Evolutionary conservation across 805 yeast genomes (phyloP).

Genomic region (Yamadazyma olivae): DNA sequence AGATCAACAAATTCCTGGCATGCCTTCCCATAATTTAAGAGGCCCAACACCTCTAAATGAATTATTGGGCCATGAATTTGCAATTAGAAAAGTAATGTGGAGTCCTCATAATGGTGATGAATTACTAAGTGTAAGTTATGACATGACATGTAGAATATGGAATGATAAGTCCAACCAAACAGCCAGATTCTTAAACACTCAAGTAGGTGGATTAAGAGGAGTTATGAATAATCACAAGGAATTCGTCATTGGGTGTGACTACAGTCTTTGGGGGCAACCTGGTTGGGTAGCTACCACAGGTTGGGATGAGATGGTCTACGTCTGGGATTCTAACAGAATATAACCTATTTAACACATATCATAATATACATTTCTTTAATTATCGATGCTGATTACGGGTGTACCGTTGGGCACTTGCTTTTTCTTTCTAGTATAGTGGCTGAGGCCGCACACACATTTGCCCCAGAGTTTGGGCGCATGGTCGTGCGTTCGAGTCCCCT

Average conservation of each 20-base stretch:
- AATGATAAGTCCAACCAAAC: constrained; percentile 61
- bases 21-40: constrained; percentile 40
- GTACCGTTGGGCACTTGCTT: too few relatives aligned
- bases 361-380: neutral
- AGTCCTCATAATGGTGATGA: constrained; percentile 80
- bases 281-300: constrained; percentile 95
- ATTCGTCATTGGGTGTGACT: constrained; percentile 90
- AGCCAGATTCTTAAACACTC: constrained; percentile 40
- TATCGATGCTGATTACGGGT: too few relatives aligned
- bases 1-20: constrained; percentile 32
- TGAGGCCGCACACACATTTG: too few relatives aligned
- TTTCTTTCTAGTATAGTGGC: too few relatives aligned
- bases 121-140: constrained; percentile 77
- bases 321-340: constrained; percentile 72
- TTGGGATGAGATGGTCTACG: constrained; percentile 93
- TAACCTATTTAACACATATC: neutral
- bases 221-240: constrained; percentile 74
- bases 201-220: constrained; percentile 51
- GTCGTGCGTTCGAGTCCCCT: too few relatives aligned
- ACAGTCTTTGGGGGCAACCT: constrained; percentile 95
- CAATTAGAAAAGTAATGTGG: constrained; percentile 81
- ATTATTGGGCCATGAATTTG: constrained; percentile 83
- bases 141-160: constrained; percentile 92
- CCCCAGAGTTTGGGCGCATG: too few relatives aligned
- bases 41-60: constrained; percentile 75